phyloP scores from a whole-genome alignment of 495 filamentous ascomycete genomes.

The Aspergillus indologenus region DNA sequence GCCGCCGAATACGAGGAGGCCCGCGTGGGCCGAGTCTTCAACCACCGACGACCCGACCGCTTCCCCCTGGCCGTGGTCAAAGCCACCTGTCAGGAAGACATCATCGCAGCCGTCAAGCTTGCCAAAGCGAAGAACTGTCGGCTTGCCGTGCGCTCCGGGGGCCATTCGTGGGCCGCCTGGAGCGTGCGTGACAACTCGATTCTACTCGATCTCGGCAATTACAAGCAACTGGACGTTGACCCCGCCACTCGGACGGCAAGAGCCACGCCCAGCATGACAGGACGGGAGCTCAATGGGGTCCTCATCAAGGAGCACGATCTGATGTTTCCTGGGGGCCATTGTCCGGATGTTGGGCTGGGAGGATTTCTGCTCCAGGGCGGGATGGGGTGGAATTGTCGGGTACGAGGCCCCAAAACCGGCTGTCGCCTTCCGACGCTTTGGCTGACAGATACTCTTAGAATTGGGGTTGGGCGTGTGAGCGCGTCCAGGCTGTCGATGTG shows the following conservation, averaged over 20 bases:
- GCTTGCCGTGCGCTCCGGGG: slow-evolving; percentile 52
- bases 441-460: slow-evolving; percentile 25
- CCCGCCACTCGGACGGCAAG: slow-evolving; percentile 26
- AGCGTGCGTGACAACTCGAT: slow-evolving; percentile 49
- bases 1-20: slow-evolving; percentile 29
- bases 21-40: slow-evolving; percentile 35
- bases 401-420: too few relatives aligned
- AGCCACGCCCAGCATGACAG: slow-evolving; percentile 45
- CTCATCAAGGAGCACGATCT: slow-evolving; percentile 29
- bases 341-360: slow-evolving; percentile 54
- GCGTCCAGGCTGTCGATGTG: slow-evolving; percentile 45
- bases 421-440: too few relatives aligned
- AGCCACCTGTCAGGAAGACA: slow-evolving; percentile 35
- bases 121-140: slow-evolving; percentile 36
- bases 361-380: slow-evolving; percentile 55
- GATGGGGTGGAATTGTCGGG: slow-evolving; percentile 55
- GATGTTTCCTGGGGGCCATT: slow-evolving; percentile 53
- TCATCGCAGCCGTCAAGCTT: slow-evolving; percentile 43
- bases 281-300: slow-evolving; percentile 38
- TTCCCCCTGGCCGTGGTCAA: slow-evolving; percentile 46
- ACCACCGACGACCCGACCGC: slow-evolving; percentile 34
- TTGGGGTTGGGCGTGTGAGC: slow-evolving; percentile 56
- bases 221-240: slow-evolving; percentile 36
- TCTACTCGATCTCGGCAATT: slow-evolving; percentile 45
- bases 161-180: slow-evolving; percentile 54